Evolutionary conservation across 495 filamentous ascomycete genomes (phyloP), one percentile per base, ranked within the genome.

Genomic region (Paragyromitra xinjiangensis): DNA sequence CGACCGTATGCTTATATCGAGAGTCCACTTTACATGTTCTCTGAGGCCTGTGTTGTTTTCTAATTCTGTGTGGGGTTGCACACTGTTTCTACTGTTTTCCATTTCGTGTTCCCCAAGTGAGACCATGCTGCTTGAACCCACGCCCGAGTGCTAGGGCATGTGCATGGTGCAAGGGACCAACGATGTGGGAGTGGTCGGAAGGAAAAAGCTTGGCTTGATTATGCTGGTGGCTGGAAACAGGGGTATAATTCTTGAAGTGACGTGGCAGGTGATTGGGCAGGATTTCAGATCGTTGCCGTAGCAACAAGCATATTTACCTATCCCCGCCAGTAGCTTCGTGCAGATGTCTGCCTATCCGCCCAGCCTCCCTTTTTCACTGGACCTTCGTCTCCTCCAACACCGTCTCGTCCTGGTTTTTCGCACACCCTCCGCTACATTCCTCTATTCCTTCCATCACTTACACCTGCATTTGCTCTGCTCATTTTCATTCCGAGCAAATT

Each of bases 301-400:
- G 75, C 75, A 78, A 77, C 75, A 16, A 42, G 48, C 48, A 24
- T 78, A 56, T 78, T 78, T 77, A 78, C 72, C 50, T 66, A 72
- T 72, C 69, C 56, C 71, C 69, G 16, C 69, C 50, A 14, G 42
- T 26, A 59, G 16, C 37, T 66, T 29, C 29, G 22, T 59, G 55
- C 56, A 37, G 16, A 44, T 26, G 50, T 24, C 39, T 56, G 24
- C 39, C 39, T 34, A 34, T 34, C 29, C 48, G 37, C 63, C 72
- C 72, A 77, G 61, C 74, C 74, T 77, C 74, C 74, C 59, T 69
- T 66, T 79, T 79, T 78, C 75, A 58, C 74, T 67, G 50, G 51
- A 63, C 42, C n/a, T 37, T 40, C 24, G 37, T 40, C 59, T 59
- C 24, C 39, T 22, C 48, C 55, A 69, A 39, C 66, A 39, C 40